Evolutionary conservation across 345 rosid genomes (phyloP).

Genomic region (Eutrema yunnanense): DNA sequence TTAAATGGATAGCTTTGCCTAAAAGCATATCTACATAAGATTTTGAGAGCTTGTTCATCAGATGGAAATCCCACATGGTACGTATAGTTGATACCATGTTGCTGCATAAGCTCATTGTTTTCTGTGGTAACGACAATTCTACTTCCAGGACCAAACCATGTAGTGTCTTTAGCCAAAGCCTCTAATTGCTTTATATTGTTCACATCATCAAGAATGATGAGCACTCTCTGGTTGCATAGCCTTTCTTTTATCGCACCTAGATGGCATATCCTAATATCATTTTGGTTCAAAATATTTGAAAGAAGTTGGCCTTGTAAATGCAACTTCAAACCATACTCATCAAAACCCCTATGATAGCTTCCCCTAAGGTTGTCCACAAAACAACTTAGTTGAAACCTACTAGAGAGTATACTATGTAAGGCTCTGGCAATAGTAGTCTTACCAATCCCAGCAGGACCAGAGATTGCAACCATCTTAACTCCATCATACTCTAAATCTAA

Average conservation of each 20-base stretch:
- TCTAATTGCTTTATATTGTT: background rate
- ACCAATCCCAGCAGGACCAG: background rate
- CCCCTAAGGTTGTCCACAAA: conserved; percentile 5
- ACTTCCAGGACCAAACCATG: conserved; percentile 1
- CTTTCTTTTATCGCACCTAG: background rate
- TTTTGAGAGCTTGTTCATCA: background rate
- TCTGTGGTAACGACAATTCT: background rate
- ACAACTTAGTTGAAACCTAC: conserved; percentile 4
- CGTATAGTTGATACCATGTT: background rate
- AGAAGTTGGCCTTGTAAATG: background rate
- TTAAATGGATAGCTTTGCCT: background rate
- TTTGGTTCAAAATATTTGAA: background rate
- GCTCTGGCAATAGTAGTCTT: background rate
- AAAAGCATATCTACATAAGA: background rate
- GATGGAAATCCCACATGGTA: background rate
- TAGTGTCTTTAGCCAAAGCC: background rate
- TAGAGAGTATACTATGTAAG: background rate
- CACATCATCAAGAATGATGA: background rate
- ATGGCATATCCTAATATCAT: background rate
- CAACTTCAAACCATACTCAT: background rate
- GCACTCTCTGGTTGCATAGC: background rate
- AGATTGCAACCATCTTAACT: background rate
- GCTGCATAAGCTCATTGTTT: background rate
- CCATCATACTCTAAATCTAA: background rate
- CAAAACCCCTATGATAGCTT: background rate